Evolutionary conservation across 208 protist species (phyloP).

Genomic region (Leishmania turanica): DNA sequence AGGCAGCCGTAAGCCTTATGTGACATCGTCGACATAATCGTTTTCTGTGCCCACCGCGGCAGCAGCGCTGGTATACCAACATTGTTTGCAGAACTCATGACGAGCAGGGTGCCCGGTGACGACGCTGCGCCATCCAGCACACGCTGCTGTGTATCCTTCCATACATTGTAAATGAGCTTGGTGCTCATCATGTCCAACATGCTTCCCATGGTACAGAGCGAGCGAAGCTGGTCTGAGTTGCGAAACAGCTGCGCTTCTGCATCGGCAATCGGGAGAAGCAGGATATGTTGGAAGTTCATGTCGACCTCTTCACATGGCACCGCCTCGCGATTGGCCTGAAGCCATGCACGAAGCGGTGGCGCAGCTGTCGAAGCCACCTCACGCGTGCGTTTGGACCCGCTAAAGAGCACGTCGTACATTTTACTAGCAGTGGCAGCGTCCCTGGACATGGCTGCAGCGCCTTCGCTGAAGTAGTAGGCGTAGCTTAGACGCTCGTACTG

Average conservation of each 20-base stretch:
- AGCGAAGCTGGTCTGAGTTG: constrained; percentile 22
- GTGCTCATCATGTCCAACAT: constrained; percentile 38
- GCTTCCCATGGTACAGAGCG: constrained; percentile 39
- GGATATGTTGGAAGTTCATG: constrained; percentile 68
- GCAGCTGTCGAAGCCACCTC: constrained; percentile 4
- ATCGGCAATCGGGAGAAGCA: constrained; percentile 62
- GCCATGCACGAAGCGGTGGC: constrained; percentile 16
- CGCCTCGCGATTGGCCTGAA: constrained; percentile 8
- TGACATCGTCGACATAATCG: constrained; percentile 40
- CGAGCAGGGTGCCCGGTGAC: constrained; percentile 44
- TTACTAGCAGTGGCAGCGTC: neutral
- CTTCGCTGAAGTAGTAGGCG: constrained; percentile 6
- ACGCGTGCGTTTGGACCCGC: constrained; percentile 26
- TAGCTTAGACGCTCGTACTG: constrained; percentile 52
- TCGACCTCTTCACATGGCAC: constrained; percentile 34
- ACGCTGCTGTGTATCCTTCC: constrained; percentile 31
- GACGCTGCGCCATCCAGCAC: constrained; percentile 5
- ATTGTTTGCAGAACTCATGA: constrained; percentile 77
- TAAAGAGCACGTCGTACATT: constrained; percentile 65
- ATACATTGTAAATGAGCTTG: constrained; percentile 43
- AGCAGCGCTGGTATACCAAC: constrained; percentile 40
- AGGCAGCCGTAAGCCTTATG: constrained; percentile 48
- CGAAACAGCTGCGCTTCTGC: constrained; percentile 34
- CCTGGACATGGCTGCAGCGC: neutral
- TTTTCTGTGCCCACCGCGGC: constrained; percentile 51